phyloP scores from a whole-genome alignment of 176 grass and related monocot species.

The Carex scoparia region DNA sequence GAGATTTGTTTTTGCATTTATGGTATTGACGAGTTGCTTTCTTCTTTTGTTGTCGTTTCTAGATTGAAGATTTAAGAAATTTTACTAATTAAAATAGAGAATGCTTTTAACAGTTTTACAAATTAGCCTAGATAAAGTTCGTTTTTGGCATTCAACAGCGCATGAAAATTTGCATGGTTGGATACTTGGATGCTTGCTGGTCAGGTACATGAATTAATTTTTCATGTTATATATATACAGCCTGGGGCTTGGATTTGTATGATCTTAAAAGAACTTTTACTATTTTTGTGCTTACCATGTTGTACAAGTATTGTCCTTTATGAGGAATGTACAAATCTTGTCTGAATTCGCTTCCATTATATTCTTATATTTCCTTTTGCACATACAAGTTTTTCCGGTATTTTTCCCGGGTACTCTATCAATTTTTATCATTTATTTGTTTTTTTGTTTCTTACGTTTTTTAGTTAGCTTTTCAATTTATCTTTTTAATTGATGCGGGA shows the following conservation, averaged over 20 bases:
- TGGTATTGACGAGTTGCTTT: background rate
- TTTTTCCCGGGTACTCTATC: background rate
- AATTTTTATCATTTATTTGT: background rate
- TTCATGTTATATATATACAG: background rate
- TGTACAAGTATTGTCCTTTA: background rate
- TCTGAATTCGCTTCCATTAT: background rate
- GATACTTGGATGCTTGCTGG: conserved; percentile 9
- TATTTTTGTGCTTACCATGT: background rate
- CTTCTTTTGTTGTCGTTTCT: background rate
- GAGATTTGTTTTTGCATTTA: background rate
- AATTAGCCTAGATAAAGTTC: background rate
- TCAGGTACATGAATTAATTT: background rate
- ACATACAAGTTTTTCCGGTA: no score
- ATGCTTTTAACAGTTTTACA: background rate
- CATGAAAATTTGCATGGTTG: background rate
- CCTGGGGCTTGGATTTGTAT: background rate
- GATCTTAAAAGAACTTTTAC: background rate
- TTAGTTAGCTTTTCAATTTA: background rate
- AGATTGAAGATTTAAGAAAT: background rate
- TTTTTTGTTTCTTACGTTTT: no score
- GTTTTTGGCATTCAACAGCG: background rate
- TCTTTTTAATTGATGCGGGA: background rate
- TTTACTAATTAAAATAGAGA: background rate
- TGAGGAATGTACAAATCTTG: background rate
- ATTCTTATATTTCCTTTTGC: background rate